Evolutionary conservation across 2,329 filamentous ascomycete genomes (phyloP).

Genomic region (Colletotrichum cereale): DNA sequence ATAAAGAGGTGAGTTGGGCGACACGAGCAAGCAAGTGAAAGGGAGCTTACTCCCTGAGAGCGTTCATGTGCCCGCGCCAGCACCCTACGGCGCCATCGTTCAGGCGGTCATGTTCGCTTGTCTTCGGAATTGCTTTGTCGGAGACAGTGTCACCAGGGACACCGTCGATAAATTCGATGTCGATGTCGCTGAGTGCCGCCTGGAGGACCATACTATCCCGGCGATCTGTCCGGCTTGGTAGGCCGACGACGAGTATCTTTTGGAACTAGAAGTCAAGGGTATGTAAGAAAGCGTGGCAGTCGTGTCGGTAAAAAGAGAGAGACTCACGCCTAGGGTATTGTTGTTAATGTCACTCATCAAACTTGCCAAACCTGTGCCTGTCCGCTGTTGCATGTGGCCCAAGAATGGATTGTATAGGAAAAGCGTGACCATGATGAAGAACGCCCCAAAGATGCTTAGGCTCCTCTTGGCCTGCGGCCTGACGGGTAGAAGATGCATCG

Average conservation of each 20-base stretch:
- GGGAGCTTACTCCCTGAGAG: conserved; percentile 48
- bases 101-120: conserved; percentile 48
- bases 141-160: conserved; percentile 53
- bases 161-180: conserved; percentile 61
- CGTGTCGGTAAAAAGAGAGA: accelerated
- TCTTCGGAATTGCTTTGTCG: conserved; percentile 53
- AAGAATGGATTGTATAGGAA: conserved; percentile 25
- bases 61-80: conserved; percentile 57
- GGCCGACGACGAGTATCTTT: conserved; percentile 64
- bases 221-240: conserved; percentile 63
- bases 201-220: conserved; percentile 63
- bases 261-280: conserved; percentile 56
- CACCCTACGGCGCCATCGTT: conserved; percentile 47
- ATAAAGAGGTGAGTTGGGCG: neutral
- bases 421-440: conserved; percentile 10
- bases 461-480: conserved; percentile 28
- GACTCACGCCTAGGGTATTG: conserved; percentile 32
- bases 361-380: neutral
- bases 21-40: too few relatives aligned
- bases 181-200: conserved; percentile 58
- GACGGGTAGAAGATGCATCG: conserved; percentile 19
- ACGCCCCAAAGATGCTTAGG: conserved; percentile 6
- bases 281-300: neutral
- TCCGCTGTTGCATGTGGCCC: conserved; percentile 9
- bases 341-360: conserved; percentile 27